Evolutionary conservation across 495 filamentous ascomycete species (phyloP), one percentile per base, ranked within the genome.

Genomic region (Penicillium egyptiacum): DNA sequence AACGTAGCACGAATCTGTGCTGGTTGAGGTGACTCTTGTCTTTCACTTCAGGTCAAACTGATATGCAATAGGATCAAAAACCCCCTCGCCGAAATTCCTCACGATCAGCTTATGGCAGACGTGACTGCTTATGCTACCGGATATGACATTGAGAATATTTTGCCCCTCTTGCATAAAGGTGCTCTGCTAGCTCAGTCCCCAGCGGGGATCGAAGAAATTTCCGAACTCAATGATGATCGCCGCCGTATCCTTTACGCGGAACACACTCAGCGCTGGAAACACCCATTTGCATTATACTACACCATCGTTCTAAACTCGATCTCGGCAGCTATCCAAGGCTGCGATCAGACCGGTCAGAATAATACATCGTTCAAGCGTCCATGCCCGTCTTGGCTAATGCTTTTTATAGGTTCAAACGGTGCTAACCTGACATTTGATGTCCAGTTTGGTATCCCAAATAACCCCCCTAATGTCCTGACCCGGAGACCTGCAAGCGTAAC

Each of bases 271-370:
- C 82, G 84, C 56, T 91, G 87, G 86, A 76, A 81, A 30, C 81
- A 88, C 22, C 86, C 88, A 8, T 64, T 56, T 57, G 75, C 73
- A n/a, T 71, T 91, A 12, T 85, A 83, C 68, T 76, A 84, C 57
- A 88, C 86, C 51, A 86, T 91, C 59, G 67, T 80, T 20, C 79
- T 86, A 31, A 87, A 85, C 67, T 89, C 87, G 19, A 83, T 91
- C 50, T 87, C 83, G n/a, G 88, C 88, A 16, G 87, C 87, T 14
- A 83, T 72, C 22, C 70, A 70, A 55, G 86, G 86, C 28, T 88
- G 86, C 85, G 85, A 88, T 63, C 86, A 88, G 67, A 86, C 83
- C 43, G 85, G 68, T 67, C 40, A 37, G 31, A 30, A 22, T 17
- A 31, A 7, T 37, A 37, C 33, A 16, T 16, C 45, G 1, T 37